Percentiles rank a stretch among this genome's conserved stretches.
These are phyloP conservation scores for Pyrenula aspistea DNA, from an alignment of 495 filamentous ascomycete genomes.

Conservation along the genomic window DNA sequence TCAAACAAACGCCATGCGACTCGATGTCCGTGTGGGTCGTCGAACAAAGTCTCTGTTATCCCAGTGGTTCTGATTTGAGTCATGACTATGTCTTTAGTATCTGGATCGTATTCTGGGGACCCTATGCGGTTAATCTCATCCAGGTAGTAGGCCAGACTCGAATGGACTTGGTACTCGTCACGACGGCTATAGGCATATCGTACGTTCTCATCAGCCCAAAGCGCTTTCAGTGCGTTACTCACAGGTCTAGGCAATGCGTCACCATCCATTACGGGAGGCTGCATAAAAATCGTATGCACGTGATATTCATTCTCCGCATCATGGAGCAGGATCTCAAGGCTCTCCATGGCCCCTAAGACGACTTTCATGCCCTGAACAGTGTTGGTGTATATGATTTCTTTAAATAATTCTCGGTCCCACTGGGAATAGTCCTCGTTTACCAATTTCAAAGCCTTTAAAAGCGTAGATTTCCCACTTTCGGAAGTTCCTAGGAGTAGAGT, in stretches of 20 bases:
- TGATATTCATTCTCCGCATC: not conserved
- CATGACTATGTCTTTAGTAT: not conserved
- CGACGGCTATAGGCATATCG: not conserved
- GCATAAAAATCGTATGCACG: slow-evolving; percentile 1
- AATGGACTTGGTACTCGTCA: not conserved
- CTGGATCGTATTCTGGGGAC: not conserved
- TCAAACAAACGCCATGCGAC: slow-evolving; percentile 2
- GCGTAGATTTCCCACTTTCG: not conserved
- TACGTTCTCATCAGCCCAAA: not conserved
- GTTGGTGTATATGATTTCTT: not conserved
- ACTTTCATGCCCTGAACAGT: not conserved
- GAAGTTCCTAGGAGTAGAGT: not conserved
- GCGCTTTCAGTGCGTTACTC: slow-evolving; percentile 1
- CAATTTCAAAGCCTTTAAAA: not conserved
- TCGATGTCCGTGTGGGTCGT: not conserved
- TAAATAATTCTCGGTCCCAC: not conserved
- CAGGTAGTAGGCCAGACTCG: not conserved
- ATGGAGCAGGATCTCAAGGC: not conserved
- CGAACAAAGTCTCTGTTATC: slow-evolving; percentile 1
- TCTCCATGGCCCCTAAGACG: not conserved
- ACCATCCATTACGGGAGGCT: not conserved
- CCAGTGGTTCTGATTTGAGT: not conserved
- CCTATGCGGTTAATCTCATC: slow-evolving; percentile 1
- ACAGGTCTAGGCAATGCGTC: not conserved
- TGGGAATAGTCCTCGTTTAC: not conserved